Evolutionary conservation across 208 protist species (phyloP).

Genomic region (Crithidia mellificae): DNA sequence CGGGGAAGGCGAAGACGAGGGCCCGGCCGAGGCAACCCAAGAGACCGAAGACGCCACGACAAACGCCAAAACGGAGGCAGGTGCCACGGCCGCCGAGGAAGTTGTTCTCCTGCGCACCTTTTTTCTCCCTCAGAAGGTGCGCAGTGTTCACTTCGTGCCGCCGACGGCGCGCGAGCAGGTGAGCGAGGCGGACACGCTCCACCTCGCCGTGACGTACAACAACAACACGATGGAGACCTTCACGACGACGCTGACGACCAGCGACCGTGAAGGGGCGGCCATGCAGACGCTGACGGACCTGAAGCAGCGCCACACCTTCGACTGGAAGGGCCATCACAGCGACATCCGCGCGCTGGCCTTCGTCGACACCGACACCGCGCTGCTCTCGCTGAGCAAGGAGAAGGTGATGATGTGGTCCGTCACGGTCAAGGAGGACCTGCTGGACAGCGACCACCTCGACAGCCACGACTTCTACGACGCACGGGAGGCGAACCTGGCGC

Average conservation of each 20-base stretch:
- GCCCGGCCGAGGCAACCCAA: not conserved
- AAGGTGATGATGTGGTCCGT: constrained; percentile 86
- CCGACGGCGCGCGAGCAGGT: constrained; percentile 33
- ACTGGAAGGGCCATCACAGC: constrained; percentile 69
- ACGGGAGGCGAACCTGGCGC: constrained; percentile 66
- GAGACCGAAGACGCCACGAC: not conserved
- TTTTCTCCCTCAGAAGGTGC: constrained; percentile 79
- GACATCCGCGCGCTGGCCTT: constrained; percentile 74
- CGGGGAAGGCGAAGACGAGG: constrained; percentile 11
- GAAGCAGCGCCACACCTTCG: constrained; percentile 52
- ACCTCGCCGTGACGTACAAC: constrained; percentile 83
- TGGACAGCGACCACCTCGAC: constrained; percentile 46
- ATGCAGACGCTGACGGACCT: constrained; percentile 76
- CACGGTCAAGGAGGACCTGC: constrained; percentile 38
- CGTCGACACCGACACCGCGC: constrained; percentile 78
- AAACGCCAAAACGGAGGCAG: not conserved
- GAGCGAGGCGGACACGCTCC: constrained; percentile 46
- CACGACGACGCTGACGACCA: constrained; percentile 65
- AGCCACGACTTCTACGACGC: constrained; percentile 76
- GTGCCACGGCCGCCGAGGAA: constrained; percentile 70
- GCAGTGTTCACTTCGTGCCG: constrained; percentile 78
- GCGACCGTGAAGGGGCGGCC: constrained; percentile 54
- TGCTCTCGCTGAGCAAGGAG: constrained; percentile 82
- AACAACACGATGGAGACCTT: constrained; percentile 82
- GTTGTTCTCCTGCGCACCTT: constrained; percentile 73